Conservation (phyloP, 1,139 yeast genomes). For the Debaryomycetaceae sp. region DNA sequence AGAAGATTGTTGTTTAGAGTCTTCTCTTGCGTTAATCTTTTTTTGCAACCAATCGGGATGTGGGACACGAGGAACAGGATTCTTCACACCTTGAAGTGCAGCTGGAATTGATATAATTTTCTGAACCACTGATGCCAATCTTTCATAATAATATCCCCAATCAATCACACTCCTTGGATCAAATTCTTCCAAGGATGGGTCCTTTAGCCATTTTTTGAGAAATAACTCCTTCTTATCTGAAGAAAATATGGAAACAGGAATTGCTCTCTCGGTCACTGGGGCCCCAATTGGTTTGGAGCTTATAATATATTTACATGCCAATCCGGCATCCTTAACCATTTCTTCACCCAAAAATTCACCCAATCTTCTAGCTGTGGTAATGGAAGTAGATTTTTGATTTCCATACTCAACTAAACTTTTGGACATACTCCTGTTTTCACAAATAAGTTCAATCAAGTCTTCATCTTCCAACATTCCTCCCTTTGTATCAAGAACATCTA, state of each 20-base stretch:
- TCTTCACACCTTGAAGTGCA: slow-evolving; percentile 82
- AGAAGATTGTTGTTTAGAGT: slow-evolving; percentile 69
- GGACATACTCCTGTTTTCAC: slow-evolving; percentile 96
- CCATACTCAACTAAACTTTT: slow-evolving; percentile 88
- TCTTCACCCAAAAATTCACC: slow-evolving; percentile 97
- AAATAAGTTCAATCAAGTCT: slow-evolving; percentile 89
- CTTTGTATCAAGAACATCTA: slow-evolving; percentile 84
- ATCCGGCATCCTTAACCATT: slow-evolving; percentile 95
- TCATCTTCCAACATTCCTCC: slow-evolving; percentile 91
- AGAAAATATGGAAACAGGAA: slow-evolving; percentile 94
- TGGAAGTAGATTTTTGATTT: slow-evolving; percentile 88
- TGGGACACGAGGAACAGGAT: slow-evolving; percentile 91
- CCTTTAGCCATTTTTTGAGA: slow-evolving; percentile 83
- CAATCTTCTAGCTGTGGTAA: slow-evolving; percentile 88
- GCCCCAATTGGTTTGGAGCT: slow-evolving; percentile 80
- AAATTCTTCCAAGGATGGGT: slow-evolving; percentile 71
- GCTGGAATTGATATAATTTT: slow-evolving; percentile 97
- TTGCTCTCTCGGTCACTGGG: slow-evolving; percentile 94
- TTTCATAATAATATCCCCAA: slow-evolving; percentile 89
- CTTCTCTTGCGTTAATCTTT: slow-evolving; percentile 56
- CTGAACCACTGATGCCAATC: slow-evolving; percentile 90
- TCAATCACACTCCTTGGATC: slow-evolving; percentile 90
- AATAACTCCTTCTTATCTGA: slow-evolving; percentile 67
- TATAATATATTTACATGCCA: slow-evolving; percentile 92
- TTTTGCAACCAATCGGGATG: slow-evolving; percentile 93